Evolutionary conservation across 108 stramenopile genomes (phyloP).

Genomic region (Cyclotella kingstonii): DNA sequence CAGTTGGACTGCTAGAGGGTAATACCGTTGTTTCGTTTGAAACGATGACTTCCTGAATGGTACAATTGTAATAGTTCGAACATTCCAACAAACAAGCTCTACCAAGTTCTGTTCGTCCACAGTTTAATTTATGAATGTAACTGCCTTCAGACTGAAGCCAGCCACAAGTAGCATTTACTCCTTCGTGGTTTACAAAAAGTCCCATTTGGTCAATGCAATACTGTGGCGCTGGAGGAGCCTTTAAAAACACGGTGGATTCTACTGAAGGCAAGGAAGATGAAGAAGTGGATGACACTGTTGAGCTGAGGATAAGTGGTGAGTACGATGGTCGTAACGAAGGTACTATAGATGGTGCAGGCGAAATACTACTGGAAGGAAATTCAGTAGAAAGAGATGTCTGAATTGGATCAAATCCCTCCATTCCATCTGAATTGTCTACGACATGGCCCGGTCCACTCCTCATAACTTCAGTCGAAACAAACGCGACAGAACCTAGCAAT

Average conservation of each 20-base stretch:
- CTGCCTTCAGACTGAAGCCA: conserved; percentile 23
- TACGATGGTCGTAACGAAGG: conserved; percentile 2
- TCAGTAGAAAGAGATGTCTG: neutral
- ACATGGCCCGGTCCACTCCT: neutral
- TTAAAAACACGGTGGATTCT: neutral
- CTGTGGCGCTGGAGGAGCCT: conserved; percentile 16
- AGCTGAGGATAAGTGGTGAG: neutral
- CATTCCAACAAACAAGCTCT: conserved; percentile 25
- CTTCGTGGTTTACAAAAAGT: conserved; percentile 23
- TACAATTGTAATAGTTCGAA: conserved; percentile 15
- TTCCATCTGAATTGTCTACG: neutral
- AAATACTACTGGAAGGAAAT: conserved; percentile 1
- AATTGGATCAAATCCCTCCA: neutral
- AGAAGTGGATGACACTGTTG: conserved; percentile 10
- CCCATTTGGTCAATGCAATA: conserved; percentile 24
- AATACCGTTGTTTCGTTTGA: neutral
- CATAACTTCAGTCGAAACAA: neutral
- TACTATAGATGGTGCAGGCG: conserved; percentile 9
- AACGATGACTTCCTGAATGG: conserved; percentile 4
- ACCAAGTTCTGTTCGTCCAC: conserved; percentile 29
- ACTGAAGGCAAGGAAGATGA: neutral
- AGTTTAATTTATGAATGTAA: conserved; percentile 13
- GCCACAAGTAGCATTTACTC: conserved; percentile 24
- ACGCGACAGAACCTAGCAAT: neutral
- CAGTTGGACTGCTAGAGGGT: conserved; percentile 12